phyloP scores from a whole-genome alignment of 257 asterid genomes.

The Anisodus acutangulus region DNA sequence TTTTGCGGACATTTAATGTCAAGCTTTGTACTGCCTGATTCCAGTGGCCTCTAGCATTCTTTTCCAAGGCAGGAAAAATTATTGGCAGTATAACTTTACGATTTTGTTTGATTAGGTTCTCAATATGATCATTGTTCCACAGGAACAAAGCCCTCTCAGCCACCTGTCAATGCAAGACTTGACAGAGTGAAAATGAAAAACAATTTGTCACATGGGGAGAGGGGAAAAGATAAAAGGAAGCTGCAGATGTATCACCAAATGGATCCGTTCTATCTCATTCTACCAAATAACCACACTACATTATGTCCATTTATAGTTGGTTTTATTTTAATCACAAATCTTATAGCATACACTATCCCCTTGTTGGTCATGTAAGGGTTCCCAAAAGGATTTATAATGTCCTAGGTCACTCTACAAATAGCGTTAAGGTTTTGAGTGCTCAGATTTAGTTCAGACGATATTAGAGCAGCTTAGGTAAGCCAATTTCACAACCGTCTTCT shows the following conservation, averaged over 20 bases:
- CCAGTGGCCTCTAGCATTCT: slow-evolving; percentile 80
- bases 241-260: slow-evolving; percentile 12
- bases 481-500: neutral
- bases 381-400: neutral
- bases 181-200: slow-evolving; percentile 34
- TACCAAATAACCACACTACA: slow-evolving; percentile 12
- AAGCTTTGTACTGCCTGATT: slow-evolving; percentile 86
- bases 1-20: slow-evolving; percentile 82
- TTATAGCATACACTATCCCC: neutral
- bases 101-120: slow-evolving; percentile 83
- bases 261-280: neutral
- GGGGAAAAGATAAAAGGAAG: neutral
- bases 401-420: neutral
- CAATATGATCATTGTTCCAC: slow-evolving; percentile 92
- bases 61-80: slow-evolving; percentile 76
- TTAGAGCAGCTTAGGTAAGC: neutral
- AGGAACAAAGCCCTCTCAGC: slow-evolving; percentile 91
- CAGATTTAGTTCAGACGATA: neutral
- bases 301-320: neutral
- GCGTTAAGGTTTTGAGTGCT: neutral
- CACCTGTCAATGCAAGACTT: slow-evolving; percentile 56
- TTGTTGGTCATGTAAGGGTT: neutral
- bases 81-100: slow-evolving; percentile 77
- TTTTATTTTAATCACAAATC: neutral
- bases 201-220: neutral